These are phyloP conservation scores for Phytophthora ramorum DNA, from an alignment of 352 stramenopile genomes.

Conservation along the genomic window DNA sequence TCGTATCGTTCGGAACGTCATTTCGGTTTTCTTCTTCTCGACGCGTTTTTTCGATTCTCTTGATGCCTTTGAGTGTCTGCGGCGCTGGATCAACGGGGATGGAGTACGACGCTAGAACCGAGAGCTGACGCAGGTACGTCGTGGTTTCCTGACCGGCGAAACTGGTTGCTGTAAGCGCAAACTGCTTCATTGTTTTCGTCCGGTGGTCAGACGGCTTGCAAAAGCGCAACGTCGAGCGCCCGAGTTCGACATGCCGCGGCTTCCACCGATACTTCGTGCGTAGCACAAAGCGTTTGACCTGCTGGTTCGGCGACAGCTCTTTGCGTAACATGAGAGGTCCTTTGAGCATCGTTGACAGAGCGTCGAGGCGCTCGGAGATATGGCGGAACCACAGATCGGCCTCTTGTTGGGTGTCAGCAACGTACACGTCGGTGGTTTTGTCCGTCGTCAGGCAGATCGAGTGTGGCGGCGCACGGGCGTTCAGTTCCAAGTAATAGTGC, in stretches of 20 bases:
- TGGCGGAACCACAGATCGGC: constrained; percentile 56
- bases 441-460: constrained; percentile 75
- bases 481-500: constrained; percentile 71
- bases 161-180: constrained; percentile 59
- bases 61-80: constrained; percentile 39
- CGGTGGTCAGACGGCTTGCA: constrained; percentile 51
- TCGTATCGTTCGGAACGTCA: constrained; percentile 12
- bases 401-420: constrained; percentile 58
- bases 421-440: constrained; percentile 64
- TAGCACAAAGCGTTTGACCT: constrained; percentile 61
- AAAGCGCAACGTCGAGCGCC: constrained; percentile 59
- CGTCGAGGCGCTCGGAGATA: constrained; percentile 58
- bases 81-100: constrained; percentile 44
- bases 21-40: constrained; percentile 36
- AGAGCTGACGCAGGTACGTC: constrained; percentile 55
- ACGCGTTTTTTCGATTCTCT: constrained; percentile 35
- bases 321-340: constrained; percentile 62
- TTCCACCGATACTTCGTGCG: constrained; percentile 80
- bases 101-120: constrained; percentile 47
- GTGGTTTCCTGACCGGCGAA: constrained; percentile 65
- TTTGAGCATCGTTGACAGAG: constrained; percentile 56
- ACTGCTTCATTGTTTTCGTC: constrained; percentile 74
- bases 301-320: constrained; percentile 49
- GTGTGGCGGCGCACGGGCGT: constrained; percentile 54
- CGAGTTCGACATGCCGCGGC: constrained; percentile 59